Conservation (phyloP, 441 rosid species). For the Cnidoscolus chayamansa region DNA sequence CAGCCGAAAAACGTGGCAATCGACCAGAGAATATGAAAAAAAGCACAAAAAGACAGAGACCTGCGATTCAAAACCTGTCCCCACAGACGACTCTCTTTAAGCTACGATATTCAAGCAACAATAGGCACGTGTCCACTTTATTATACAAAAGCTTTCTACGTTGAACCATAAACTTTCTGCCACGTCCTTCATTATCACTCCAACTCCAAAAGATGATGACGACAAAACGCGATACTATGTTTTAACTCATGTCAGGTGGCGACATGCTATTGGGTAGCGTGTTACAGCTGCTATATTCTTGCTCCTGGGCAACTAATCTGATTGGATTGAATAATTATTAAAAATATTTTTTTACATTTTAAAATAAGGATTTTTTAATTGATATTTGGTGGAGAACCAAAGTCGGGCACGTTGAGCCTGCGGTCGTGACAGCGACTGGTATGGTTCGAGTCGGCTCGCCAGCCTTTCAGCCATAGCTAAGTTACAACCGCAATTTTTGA, state of each 20-base stretch:
- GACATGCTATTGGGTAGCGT: conserved; percentile 14
- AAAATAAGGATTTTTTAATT: not conserved
- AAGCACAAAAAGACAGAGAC: conserved; percentile 21
- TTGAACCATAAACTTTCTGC: conserved; percentile 22
- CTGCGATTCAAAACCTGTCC: conserved; percentile 22
- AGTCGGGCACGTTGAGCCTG: conserved; percentile 28
- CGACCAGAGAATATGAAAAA: not conserved
- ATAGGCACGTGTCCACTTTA: conserved; percentile 30
- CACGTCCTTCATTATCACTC: conserved; percentile 24
- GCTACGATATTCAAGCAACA: conserved; percentile 15
- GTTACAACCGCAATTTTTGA: too few relatives aligned
- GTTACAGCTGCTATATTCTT: conserved; percentile 32
- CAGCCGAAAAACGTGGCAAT: conserved; percentile 31
- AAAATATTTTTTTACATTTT: not conserved
- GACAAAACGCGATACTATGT: conserved; percentile 12
- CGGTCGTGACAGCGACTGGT: conserved; percentile 23
- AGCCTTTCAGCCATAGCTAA: not conserved
- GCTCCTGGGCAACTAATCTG: conserved; percentile 26
- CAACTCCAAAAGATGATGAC: conserved; percentile 15
- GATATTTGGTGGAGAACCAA: conserved; percentile 26
- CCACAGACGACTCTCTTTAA: conserved; percentile 27
- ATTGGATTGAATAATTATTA: conserved; percentile 16
- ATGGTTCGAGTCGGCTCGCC: conserved; percentile 29
- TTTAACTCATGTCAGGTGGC: conserved; percentile 35
- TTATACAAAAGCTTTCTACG: conserved; percentile 12